phyloP scores from a whole-genome alignment of 805 yeast species.

The Candida ovalis region DNA sequence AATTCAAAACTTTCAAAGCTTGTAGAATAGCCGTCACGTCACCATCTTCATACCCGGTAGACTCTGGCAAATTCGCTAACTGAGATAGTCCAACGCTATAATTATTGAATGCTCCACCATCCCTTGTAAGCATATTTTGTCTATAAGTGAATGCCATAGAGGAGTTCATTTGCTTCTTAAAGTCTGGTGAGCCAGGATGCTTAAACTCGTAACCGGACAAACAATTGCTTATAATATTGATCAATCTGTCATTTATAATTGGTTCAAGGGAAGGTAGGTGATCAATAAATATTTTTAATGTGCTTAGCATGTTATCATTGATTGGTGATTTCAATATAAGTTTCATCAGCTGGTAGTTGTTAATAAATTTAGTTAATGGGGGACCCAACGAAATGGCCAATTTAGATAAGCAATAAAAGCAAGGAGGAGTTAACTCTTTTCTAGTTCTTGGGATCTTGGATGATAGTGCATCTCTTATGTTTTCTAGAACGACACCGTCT shows the following conservation, averaged over 20 bases:
- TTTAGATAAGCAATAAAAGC: conserved; percentile 85
- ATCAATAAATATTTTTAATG: conserved; percentile 60
- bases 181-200: conserved; percentile 83
- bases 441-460: conserved; percentile 56
- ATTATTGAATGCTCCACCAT: conserved; percentile 42
- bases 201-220: conserved; percentile 77
- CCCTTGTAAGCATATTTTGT: conserved; percentile 65
- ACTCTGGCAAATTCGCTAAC: conserved; percentile 19
- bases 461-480: conserved; percentile 72
- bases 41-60: conserved; percentile 25
- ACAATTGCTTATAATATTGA: conserved; percentile 68
- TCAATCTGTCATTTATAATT: conserved; percentile 63
- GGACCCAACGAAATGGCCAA: conserved; percentile 89
- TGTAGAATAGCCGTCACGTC: conserved; percentile 55
- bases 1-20: conserved; percentile 72
- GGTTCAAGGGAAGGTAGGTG: conserved; percentile 79
- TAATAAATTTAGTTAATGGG: conserved; percentile 83
- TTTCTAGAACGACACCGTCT: conserved; percentile 83
- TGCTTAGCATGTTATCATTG: conserved; percentile 76
- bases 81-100: conserved; percentile 17
- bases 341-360: conserved; percentile 69
- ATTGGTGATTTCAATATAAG: conserved; percentile 78
- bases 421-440: conserved; percentile 76
- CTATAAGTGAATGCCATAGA: conserved; percentile 76
- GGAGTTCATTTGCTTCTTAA: conserved; percentile 53